Evolutionary conservation across 2,329 filamentous ascomycete genomes (phyloP), one percentile per base, ranked within the genome.

Genomic region (Acephala macrosclerotiorum): DNA sequence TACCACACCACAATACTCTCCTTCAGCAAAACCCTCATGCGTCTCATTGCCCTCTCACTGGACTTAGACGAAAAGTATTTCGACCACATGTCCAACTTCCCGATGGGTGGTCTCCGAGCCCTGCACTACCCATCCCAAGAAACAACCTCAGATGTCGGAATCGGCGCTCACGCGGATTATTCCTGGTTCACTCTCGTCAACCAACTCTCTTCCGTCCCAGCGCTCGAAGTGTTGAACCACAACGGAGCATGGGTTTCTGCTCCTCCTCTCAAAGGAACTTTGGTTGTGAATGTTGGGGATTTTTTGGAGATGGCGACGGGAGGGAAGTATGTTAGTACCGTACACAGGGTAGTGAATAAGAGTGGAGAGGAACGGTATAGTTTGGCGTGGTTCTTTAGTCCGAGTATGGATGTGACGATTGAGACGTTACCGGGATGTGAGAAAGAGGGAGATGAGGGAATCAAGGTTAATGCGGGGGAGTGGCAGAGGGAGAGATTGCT

Each of bases 1-100:
- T 84, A 86, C 70, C 84, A 80, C 75, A 70, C 74, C 22, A 74
- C 77, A 4, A 81, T 81, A 25, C 76, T 88, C 11, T 74, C 64
- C 1, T 78, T 88, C 2, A 81, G 83, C 1, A 79, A 85, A 20
- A 78, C 76, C n/a, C 69, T 88, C 53, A 80, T 84, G 12, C 76
- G 78, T 8, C 76, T 81, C 20, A 85, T 89, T 70, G 85, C 86
- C 0, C 77, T 88, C 2, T 81, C 82, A 0, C 77, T 88, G 1
- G 79, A 79, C 9, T 75, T 87, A 12, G 78, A 80, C 0, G 85
- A 88, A 68, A 70, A 79, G 26, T 82, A 82, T 62, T 87, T 87
- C 70, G 85, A 87, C 66, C 71, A 75, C 2, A 82, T 86, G 65
- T 80, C 82, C n/a, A 80, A 78, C 1, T 80, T 83, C 66, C 85